phyloP scores from a whole-genome alignment of 2,329 filamentous ascomycete genomes.

The Fusarium pseudocircinatum region DNA sequence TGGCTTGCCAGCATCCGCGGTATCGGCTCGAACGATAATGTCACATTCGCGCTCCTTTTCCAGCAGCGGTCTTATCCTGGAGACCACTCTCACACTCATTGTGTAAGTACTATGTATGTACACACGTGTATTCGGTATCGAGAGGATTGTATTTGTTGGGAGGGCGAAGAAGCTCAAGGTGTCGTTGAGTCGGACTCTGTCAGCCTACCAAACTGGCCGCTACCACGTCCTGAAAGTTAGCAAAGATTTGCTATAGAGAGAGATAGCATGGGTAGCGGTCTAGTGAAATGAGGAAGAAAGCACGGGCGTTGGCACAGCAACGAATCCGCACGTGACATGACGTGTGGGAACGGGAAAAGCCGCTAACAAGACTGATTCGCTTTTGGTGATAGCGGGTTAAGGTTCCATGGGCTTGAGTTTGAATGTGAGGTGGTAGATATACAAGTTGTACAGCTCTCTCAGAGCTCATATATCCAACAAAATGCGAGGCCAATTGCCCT shows the following conservation, averaged over 20 bases:
- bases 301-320: slow-evolving; percentile 42
- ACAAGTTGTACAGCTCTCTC: slow-evolving; percentile 29
- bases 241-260: slow-evolving; percentile 32
- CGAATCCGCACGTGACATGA: slow-evolving; percentile 33
- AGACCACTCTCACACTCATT: slow-evolving; percentile 85
- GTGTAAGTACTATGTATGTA: neutral
- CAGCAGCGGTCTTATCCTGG: slow-evolving; percentile 87
- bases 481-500: slow-evolving; percentile 57
- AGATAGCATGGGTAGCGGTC: slow-evolving; percentile 22
- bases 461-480: slow-evolving; percentile 38
- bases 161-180: slow-evolving; percentile 18
- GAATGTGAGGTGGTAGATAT: slow-evolving; percentile 25
- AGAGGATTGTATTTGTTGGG: slow-evolving; percentile 20
- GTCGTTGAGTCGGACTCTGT: slow-evolving; percentile 30
- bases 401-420: neutral
- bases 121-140: slow-evolving; percentile 1
- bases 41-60: slow-evolving; percentile 88
- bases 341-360: slow-evolving; percentile 47
- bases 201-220: slow-evolving; percentile 41
- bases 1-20: slow-evolving; percentile 67
- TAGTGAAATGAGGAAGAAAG: slow-evolving; percentile 15
- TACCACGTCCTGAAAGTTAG: slow-evolving; percentile 35
- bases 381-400: slow-evolving; percentile 17
- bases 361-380: slow-evolving; percentile 36
- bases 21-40: slow-evolving; percentile 79